phyloP scores from a whole-genome alignment of 2,329 filamentous ascomycete genomes.

The Alternaria burnsii region DNA sequence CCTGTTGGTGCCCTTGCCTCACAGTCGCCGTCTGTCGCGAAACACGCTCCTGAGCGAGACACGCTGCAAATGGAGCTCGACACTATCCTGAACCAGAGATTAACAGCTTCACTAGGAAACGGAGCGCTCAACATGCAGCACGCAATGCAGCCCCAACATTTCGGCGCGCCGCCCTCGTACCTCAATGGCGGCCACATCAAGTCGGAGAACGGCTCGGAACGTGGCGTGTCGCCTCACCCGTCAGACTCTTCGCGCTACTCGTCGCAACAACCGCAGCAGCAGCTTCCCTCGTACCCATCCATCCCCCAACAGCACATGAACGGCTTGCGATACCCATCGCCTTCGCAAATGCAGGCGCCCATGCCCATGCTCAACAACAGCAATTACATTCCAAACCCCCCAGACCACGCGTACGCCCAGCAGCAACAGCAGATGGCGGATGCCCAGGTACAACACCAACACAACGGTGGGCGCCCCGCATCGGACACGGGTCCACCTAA shows the following conservation, averaged over 20 bases:
- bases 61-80: slow-evolving; percentile 48
- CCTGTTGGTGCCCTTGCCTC: slow-evolving; percentile 20
- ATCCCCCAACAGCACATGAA: slow-evolving; percentile 61
- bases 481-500: slow-evolving; percentile 67
- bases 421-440: slow-evolving; percentile 49
- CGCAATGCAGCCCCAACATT: slow-evolving; percentile 55
- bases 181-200: slow-evolving; percentile 61
- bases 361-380: slow-evolving; percentile 65
- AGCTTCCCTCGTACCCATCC: slow-evolving; percentile 57
- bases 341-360: slow-evolving; percentile 59
- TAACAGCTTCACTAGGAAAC: slow-evolving; percentile 50
- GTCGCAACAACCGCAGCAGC: slow-evolving; percentile 64
- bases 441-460: slow-evolving; percentile 51
- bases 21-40: slow-evolving; percentile 26
- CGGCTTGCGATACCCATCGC: slow-evolving; percentile 64
- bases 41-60: slow-evolving; percentile 23
- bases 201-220: slow-evolving; percentile 67
- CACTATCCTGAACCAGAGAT: slow-evolving; percentile 55
- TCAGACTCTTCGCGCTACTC: slow-evolving; percentile 67
- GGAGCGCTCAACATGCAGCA: slow-evolving; percentile 51
- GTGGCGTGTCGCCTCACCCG: slow-evolving; percentile 63
- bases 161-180: slow-evolving; percentile 58
- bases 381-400: slow-evolving; percentile 62
- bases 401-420: slow-evolving; percentile 58
- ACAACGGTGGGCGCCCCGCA: slow-evolving; percentile 54